Evolutionary conservation across 768 basidiomycete species (phyloP).

Genomic region (Pulveroboletus ravenelii): DNA sequence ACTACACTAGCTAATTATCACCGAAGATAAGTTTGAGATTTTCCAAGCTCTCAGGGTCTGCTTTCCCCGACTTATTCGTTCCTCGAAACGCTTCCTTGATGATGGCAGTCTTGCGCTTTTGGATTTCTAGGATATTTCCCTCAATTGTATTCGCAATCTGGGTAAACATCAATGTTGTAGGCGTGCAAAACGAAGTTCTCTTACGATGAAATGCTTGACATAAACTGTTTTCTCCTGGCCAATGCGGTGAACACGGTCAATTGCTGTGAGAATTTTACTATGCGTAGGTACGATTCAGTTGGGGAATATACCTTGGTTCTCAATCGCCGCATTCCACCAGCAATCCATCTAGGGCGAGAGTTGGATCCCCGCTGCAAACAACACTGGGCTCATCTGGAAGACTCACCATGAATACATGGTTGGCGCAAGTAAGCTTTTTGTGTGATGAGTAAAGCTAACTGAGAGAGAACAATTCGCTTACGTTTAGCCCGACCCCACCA

Average conservation of each 20-base stretch:
- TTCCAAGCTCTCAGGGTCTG: slow-evolving; percentile 69
- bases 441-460: not conserved
- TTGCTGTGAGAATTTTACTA: slow-evolving; percentile 44
- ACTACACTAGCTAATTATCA: slow-evolving; percentile 31
- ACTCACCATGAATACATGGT: slow-evolving; percentile 80
- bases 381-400: not conserved
- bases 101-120: slow-evolving; percentile 83
- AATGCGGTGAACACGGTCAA: slow-evolving; percentile 82
- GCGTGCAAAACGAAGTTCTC: slow-evolving; percentile 14
- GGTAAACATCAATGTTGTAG: not conserved
- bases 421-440: slow-evolving; percentile 65
- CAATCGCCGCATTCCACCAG: slow-evolving; percentile 86
- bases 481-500: slow-evolving; percentile 88
- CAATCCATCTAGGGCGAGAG: slow-evolving; percentile 68
- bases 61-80: slow-evolving; percentile 37
- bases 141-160: slow-evolving; percentile 76
- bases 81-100: slow-evolving; percentile 80
- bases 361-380: not conserved
- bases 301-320: slow-evolving; percentile 60
- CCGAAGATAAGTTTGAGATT: slow-evolving; percentile 53
- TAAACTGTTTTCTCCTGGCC: slow-evolving; percentile 80
- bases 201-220: slow-evolving; percentile 80
- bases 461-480: slow-evolving; percentile 31
- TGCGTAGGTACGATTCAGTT: not conserved
- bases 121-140: slow-evolving; percentile 73